A percentile compares a stretch with the other conserved stretches of the same genome.
These are phyloP conservation scores for Aspergillus hortae DNA, from an alignment of 2,329 filamentous ascomycete genomes.

Conservation along the genomic window DNA sequence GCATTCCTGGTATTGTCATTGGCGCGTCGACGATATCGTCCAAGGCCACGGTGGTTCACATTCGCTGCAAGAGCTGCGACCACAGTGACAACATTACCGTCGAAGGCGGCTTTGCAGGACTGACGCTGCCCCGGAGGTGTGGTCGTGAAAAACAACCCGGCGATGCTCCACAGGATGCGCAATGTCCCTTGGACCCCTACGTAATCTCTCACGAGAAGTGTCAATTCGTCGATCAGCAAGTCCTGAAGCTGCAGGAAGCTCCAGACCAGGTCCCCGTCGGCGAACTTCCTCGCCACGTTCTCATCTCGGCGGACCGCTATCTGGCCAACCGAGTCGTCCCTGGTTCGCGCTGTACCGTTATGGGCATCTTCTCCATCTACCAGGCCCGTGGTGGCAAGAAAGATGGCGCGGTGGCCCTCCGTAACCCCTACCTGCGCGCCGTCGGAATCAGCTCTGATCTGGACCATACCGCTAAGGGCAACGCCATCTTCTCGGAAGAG, in stretches of 20 bases:
- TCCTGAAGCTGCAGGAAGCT: constrained; percentile 95
- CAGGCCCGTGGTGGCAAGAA: constrained; percentile 85
- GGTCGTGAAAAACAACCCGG: constrained; percentile 56
- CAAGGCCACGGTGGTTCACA: constrained; percentile 81
- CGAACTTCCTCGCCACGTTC: constrained; percentile 88
- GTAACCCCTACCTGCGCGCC: constrained; percentile 89
- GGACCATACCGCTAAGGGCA: constrained; percentile 83
- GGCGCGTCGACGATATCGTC: constrained; percentile 95
- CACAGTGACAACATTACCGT: constrained; percentile 68
- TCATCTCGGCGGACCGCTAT: constrained; percentile 95
- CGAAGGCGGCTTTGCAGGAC: constrained; percentile 79
- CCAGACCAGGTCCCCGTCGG: constrained; percentile 97
- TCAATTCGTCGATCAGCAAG: constrained; percentile 93
- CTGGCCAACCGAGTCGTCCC: constrained; percentile 94
- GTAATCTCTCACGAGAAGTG: constrained; percentile 94
- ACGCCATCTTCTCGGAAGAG: constrained; percentile 81
- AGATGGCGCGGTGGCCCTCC: constrained; percentile 83
- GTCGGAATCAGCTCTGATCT: constrained; percentile 89
- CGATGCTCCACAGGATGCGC: constrained; percentile 61
- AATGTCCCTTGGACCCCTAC: constrained; percentile 91
- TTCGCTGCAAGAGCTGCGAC: constrained; percentile 85
- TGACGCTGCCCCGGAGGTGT: constrained; percentile 79
- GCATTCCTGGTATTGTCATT: constrained; percentile 96
- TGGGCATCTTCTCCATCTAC: constrained; percentile 98
- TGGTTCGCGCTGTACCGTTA: constrained; percentile 88